Evolutionary conservation across 139 green algal species (phyloP).

Genomic region (Chlamydomonas schloesseri): DNA sequence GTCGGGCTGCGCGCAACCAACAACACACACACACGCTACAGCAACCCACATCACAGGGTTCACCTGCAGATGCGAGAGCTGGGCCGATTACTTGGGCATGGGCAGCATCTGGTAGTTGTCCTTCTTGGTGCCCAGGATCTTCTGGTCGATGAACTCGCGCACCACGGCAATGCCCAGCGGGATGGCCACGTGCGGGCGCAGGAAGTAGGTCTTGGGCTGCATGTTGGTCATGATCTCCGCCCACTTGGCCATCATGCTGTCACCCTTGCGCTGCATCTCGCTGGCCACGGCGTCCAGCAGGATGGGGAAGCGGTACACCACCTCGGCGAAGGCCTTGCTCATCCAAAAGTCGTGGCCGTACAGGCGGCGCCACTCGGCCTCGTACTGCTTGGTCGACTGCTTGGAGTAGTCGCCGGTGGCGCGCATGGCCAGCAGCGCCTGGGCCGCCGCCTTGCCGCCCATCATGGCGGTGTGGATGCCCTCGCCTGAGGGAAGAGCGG

Average conservation of each 20-base stretch:
- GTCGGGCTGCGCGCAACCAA: too few species aligned
- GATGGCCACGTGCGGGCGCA: slow-evolving; percentile 86
- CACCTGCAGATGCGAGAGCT: too few species aligned
- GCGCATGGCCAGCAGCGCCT: slow-evolving; percentile 83
- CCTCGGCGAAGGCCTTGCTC: slow-evolving; percentile 61
- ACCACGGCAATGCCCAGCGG: slow-evolving; percentile 84
- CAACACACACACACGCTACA: too few species aligned
- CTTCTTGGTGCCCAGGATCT: slow-evolving; percentile 73
- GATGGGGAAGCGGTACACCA: slow-evolving; percentile 69
- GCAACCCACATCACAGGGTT: too few species aligned
- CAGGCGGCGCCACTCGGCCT: slow-evolving; percentile 73
- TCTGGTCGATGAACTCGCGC: slow-evolving; percentile 88
- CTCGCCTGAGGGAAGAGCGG: slow-evolving; percentile 59
- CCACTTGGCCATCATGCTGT: slow-evolving; percentile 83
- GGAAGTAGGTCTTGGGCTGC: slow-evolving; percentile 94
- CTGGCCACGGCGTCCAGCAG: slow-evolving; percentile 88
- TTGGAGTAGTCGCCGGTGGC: slow-evolving; percentile 80
- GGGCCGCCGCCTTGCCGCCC: slow-evolving; percentile 87
- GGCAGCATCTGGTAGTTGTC: slow-evolving; percentile 49
- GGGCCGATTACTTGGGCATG: slow-evolving; percentile 33
- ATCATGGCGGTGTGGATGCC: slow-evolving; percentile 97
- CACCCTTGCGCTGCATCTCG: slow-evolving; percentile 88
- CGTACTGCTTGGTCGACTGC: slow-evolving; percentile 70
- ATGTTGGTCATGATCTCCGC: slow-evolving; percentile 95
- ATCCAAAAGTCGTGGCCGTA: slow-evolving; percentile 92